A percentile compares a stretch with the other conserved stretches of the same genome.
Conservation (phyloP, 768 basidiomycete genomes). For the Gautieria morchelliformis region DNA sequence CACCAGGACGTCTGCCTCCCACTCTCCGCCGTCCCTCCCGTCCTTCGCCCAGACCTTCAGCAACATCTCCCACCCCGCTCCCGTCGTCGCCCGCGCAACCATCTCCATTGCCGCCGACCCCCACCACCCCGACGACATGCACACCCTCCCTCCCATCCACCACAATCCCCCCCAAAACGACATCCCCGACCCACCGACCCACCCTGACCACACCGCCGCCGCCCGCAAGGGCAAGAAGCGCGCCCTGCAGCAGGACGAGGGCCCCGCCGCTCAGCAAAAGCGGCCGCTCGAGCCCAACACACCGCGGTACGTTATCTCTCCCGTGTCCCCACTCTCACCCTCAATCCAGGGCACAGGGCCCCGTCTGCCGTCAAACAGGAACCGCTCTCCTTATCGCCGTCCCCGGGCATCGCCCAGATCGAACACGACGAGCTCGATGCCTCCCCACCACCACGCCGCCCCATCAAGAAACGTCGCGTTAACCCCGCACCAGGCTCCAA, state of each 20-base stretch:
- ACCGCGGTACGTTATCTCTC: not conserved
- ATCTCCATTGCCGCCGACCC: not conserved
- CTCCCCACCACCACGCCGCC: not conserved
- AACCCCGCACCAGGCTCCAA: not conserved
- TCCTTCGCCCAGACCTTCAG: slow-evolving; percentile 74
- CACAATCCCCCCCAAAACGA: not conserved
- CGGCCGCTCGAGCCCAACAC: not conserved
- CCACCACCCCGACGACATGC: not conserved
- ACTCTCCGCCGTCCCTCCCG: slow-evolving; percentile 32
- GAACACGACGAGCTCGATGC: not conserved
- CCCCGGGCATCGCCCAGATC: not conserved
- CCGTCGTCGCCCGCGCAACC: not conserved
- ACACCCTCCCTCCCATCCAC: slow-evolving; percentile 1
- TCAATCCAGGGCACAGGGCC: not conserved
- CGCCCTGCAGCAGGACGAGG: not conserved
- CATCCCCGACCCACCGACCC: not conserved
- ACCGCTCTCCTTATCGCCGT: not conserved
- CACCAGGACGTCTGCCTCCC: not conserved
- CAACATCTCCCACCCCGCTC: slow-evolving; percentile 4
- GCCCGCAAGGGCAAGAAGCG: no score
- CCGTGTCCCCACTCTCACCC: not conserved
- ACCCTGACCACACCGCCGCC: not conserved
- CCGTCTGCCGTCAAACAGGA: not conserved
- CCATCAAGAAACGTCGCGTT: not conserved
- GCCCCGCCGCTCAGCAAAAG: not conserved